Evolutionary conservation across 2,329 filamentous ascomycete genomes (phyloP).

Genomic region (Stagonosporopsis rhizophila): DNA sequence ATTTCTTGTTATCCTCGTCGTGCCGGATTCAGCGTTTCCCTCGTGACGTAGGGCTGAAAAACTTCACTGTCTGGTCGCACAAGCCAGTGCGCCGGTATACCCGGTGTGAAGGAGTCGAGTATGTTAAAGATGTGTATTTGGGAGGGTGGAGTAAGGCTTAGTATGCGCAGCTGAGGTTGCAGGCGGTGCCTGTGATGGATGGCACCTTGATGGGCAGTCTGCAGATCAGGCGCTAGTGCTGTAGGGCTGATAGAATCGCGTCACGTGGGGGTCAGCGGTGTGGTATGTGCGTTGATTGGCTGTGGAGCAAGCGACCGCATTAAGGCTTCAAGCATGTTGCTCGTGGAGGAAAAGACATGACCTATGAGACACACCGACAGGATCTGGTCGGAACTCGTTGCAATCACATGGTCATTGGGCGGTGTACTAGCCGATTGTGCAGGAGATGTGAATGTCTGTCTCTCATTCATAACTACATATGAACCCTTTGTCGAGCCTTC

Average conservation of each 20-base stretch:
- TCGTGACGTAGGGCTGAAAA: constrained; percentile 31
- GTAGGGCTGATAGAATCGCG: constrained; percentile 10
- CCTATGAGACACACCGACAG: too few species aligned
- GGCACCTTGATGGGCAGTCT: constrained; percentile 28
- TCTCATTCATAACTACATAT: background rate
- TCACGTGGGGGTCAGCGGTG: constrained; percentile 8
- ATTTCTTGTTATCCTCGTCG: too few species aligned
- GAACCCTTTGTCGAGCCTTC: background rate
- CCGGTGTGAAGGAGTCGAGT: background rate
- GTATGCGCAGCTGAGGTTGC: background rate
- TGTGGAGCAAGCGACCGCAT: background rate
- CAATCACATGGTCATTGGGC: background rate
- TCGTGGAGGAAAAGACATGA: too few species aligned
- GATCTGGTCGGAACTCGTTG: background rate
- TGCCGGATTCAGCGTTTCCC: constrained; percentile 9
- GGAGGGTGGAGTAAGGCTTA: background rate
- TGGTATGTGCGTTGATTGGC: constrained; percentile 6
- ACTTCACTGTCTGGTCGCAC: constrained; percentile 6
- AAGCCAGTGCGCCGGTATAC: background rate
- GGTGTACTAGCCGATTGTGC: background rate
- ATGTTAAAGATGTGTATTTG: background rate
- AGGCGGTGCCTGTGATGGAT: constrained; percentile 5
- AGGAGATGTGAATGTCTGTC: background rate
- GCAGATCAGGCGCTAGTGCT: constrained; percentile 17
- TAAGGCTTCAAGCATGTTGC: too few species aligned